Conservation (phyloP, 805 yeast species). For the Hanseniaspora valbyensis region DNA sequence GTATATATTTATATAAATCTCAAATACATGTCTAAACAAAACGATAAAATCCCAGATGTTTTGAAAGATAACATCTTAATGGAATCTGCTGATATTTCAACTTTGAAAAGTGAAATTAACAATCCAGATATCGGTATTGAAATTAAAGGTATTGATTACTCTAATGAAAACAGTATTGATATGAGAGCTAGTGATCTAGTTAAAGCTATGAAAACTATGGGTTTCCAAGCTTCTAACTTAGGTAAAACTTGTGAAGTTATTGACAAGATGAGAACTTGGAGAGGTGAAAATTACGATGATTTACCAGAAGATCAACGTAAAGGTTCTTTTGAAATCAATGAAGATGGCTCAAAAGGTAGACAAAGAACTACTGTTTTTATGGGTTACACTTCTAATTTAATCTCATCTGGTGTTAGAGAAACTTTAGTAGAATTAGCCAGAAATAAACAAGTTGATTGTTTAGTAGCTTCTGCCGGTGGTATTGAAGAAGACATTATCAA, state of each 20-base stretch:
- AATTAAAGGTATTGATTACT: conserved; percentile 85
- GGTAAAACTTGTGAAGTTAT: conserved; percentile 87
- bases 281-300: conserved; percentile 64
- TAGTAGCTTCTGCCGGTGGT: conserved; percentile 97
- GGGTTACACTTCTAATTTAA: conserved; percentile 94
- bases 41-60: conserved; percentile 47
- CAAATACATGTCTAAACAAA: conserved; percentile 26
- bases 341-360: conserved; percentile 36
- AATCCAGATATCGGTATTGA: conserved; percentile 59
- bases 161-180: conserved; percentile 61
- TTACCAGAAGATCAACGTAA: conserved; percentile 59
- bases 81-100: conserved; percentile 61
- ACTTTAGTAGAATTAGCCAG: conserved; percentile 82
- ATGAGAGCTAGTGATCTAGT: conserved; percentile 72
- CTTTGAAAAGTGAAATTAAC: conserved; percentile 10
- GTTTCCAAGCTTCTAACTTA: conserved; percentile 86
- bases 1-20: conserved; percentile 7
- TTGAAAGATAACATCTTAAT: conserved; percentile 88
- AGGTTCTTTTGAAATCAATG: conserved; percentile 58
- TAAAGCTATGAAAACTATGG: conserved; percentile 83
- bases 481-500: conserved; percentile 95
- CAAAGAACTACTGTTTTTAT: conserved; percentile 85
- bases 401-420: conserved; percentile 88
- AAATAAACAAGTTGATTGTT: conserved; percentile 85
- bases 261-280: conserved; percentile 85